Evolutionary conservation across 345 rosid species (phyloP), one percentile per base, ranked within the genome.

Genomic region (Capsella bursapastoris): DNA sequence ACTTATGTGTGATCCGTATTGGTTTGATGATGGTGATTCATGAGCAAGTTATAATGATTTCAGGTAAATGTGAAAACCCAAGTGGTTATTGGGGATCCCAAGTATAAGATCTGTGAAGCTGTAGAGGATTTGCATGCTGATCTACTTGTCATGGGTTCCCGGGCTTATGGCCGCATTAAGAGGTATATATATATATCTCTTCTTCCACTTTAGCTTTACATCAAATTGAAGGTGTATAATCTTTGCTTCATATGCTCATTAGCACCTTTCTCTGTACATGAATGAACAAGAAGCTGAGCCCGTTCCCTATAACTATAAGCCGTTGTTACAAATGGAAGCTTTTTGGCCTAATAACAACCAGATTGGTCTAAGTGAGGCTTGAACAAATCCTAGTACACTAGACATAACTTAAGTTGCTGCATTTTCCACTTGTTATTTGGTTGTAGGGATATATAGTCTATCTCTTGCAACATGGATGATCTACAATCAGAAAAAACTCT

Each of bases 131-230:
- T 84, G 73, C 79, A 83, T 8, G 90, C 85, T 5, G 96, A 90
- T 82, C 75, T 94, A 75, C 90, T 94, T 62, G 93, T 90, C 62
- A 86, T 91, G 88, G 97, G 97, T 1, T 86, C 84, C 48, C 90
- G 94, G 29, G 85, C 91, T 55, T 85, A 82, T 80, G 97, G 99
- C 53, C 93, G 81, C 15, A 88, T 94, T 60, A 91, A 91, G 77
- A 91, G 97, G 99, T 90, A 63, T 0, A 71, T 35, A 71, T 35
- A 35, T 7, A 38, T 38, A n/a, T 65, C 37, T 62, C 65, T 34
- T 76, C 70, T 16, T 62, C 44, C 8, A 3, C 12, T 27, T 43
- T 43, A 32, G 28, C 51, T 68, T 2, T 27, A 52, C 55, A 28
- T 22, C 44, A 70, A 3, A 15, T 35, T 56, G 14, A 9, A 63